Percentiles rank a stretch among this genome's conserved stretches.
These are phyloP conservation scores for Scleromitrula shiraiana DNA, from an alignment of 2,329 filamentous ascomycete genomes.

Conservation along the genomic window DNA sequence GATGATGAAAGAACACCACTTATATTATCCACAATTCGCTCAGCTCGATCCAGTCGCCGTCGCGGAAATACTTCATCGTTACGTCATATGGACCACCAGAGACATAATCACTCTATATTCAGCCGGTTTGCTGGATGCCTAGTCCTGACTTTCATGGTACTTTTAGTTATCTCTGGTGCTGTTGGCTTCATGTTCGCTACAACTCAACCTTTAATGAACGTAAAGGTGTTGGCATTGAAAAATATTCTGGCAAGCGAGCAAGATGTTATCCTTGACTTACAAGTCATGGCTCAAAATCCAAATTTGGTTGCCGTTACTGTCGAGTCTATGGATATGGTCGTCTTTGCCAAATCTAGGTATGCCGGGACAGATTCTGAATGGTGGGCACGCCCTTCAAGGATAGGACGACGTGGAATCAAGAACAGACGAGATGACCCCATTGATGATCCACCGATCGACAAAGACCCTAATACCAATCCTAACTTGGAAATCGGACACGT, in stretches of 20 bases:
- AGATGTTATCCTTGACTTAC: constrained; percentile 88
- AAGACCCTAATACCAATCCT: constrained; percentile 57
- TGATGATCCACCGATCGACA: constrained; percentile 39
- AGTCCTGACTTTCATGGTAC: constrained; percentile 71
- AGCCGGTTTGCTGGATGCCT: constrained; percentile 78
- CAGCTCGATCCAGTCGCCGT: constrained; percentile 50
- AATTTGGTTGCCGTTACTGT: constrained; percentile 87
- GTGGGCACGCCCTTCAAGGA: constrained; percentile 39
- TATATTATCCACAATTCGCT: constrained; percentile 51
- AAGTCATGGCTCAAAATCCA: constrained; percentile 82
- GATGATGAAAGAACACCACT: constrained; percentile 87
- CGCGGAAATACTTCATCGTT: constrained; percentile 48
- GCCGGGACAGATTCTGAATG: constrained; percentile 57
- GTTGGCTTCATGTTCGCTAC: constrained; percentile 87
- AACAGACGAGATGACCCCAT: constrained; percentile 25
- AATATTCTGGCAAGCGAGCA: constrained; percentile 92
- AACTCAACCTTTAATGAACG: constrained; percentile 74
- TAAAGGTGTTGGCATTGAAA: constrained; percentile 71
- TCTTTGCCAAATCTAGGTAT: constrained; percentile 91
- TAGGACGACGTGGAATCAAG: constrained; percentile 29
- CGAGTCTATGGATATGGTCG: constrained; percentile 77
- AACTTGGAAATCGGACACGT: constrained; percentile 92
- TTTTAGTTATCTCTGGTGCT: constrained; percentile 75
- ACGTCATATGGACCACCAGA: constrained; percentile 66
- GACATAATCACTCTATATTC: constrained; percentile 54